Evolutionary conservation across 129 eudicot species (phyloP).

Genomic region (Artemisia tridentata): DNA sequence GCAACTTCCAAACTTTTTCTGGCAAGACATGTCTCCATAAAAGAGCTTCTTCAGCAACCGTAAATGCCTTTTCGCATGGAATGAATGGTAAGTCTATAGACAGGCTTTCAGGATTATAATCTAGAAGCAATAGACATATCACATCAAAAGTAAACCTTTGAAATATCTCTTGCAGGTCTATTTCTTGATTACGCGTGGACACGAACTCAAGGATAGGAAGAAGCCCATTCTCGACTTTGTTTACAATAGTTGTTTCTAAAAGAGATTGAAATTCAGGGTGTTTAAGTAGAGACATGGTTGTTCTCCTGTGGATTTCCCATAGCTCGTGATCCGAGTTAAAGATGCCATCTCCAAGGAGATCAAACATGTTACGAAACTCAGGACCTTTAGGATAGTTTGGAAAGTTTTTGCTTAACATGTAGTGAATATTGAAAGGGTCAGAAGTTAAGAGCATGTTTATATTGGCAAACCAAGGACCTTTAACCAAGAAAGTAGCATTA

Average conservation of each 20-base stretch:
- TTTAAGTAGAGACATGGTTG: slow-evolving; percentile 22
- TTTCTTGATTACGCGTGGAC: slow-evolving; percentile 14
- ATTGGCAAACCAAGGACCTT: slow-evolving; percentile 52
- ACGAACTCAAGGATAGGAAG: slow-evolving; percentile 35
- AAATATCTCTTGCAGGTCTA: slow-evolving; percentile 49
- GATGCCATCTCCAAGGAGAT: slow-evolving; percentile 49
- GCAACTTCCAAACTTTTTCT: slow-evolving; percentile 41
- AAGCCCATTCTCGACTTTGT: slow-evolving; percentile 40
- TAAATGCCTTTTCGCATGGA: slow-evolving; percentile 43
- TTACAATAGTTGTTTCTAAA: slow-evolving; percentile 14
- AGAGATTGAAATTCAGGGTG: slow-evolving; percentile 16
- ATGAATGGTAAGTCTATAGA: slow-evolving; percentile 30
- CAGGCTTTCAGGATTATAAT: slow-evolving; percentile 42
- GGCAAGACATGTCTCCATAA: slow-evolving; percentile 50
- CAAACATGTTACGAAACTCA: slow-evolving; percentile 37
- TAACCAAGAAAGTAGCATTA: slow-evolving; percentile 31
- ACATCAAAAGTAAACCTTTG: slow-evolving; percentile 54
- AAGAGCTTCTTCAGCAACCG: slow-evolving; percentile 37
- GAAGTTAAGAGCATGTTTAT: slow-evolving; percentile 37
- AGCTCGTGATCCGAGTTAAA: slow-evolving; percentile 40
- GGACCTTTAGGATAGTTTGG: too few species aligned
- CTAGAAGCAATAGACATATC: slow-evolving; percentile 29
- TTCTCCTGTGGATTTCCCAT: slow-evolving; percentile 47
- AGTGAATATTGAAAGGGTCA: slow-evolving; percentile 55
- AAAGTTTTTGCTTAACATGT: slow-evolving; percentile 23